Evolutionary conservation across 1,284 basidiomycete genomes (phyloP).

Genomic region (Gastroboletus turbinatus): DNA sequence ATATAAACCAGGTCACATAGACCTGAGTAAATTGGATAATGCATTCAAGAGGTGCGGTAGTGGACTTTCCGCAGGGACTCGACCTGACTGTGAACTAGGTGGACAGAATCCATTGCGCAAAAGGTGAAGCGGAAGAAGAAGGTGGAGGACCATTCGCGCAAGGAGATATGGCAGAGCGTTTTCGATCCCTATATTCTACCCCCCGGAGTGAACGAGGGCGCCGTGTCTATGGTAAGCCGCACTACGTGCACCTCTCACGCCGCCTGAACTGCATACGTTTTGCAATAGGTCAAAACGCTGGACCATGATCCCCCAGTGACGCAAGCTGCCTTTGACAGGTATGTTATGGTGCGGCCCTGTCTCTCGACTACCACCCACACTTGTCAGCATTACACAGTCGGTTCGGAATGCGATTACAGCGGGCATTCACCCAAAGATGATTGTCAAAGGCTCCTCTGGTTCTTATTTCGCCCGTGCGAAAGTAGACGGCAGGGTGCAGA

Average conservation of each 20-base stretch:
- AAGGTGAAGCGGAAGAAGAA: conserved; percentile 83
- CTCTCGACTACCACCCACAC: conserved; percentile 2
- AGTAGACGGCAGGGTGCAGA: conserved; percentile 67
- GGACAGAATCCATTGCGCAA: conserved; percentile 83
- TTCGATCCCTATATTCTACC: conserved; percentile 55
- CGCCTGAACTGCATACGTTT: background rate
- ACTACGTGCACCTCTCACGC: background rate
- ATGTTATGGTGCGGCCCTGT: conserved; percentile 29
- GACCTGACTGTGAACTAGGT: conserved; percentile 42
- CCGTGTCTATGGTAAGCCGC: conserved; percentile 18
- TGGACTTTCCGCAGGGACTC: background rate
- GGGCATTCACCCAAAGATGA: conserved; percentile 87
- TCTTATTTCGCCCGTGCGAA: conserved; percentile 85
- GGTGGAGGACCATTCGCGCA: conserved; percentile 57
- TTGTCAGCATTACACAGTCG: conserved; percentile 56
- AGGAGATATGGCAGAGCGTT: conserved; percentile 76
- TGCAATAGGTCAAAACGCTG: conserved; percentile 62
- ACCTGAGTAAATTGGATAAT: conserved; percentile 73
- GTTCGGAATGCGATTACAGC: conserved; percentile 70
- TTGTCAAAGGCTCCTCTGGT: conserved; percentile 81
- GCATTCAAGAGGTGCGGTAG: conserved; percentile 72
- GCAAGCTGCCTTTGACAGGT: conserved; percentile 68
- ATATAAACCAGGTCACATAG: conserved; percentile 61
- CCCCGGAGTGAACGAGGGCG: conserved; percentile 27
- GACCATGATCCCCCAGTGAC: conserved; percentile 78